These are phyloP conservation scores for Volvox carteri DNA, from an alignment of 163 green algal genomes.

Conservation along the genomic window DNA sequence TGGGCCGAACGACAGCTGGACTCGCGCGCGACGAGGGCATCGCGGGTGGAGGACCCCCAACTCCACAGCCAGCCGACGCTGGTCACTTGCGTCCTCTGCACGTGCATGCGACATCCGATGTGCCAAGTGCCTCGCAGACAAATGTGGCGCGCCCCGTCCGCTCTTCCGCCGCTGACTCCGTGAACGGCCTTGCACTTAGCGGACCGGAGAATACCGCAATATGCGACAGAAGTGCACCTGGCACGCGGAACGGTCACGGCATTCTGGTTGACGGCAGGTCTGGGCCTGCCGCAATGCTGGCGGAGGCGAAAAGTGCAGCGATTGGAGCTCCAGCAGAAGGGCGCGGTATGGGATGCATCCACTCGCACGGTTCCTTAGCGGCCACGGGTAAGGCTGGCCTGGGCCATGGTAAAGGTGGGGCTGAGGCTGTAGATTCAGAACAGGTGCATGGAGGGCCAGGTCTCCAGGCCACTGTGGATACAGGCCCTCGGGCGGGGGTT, in stretches of 20 bases:
- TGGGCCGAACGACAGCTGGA: neutral
- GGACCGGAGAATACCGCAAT: neutral
- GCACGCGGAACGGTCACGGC: neutral
- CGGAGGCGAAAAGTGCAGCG: neutral
- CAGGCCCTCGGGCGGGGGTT: neutral
- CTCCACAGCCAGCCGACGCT: slow-evolving; percentile 40
- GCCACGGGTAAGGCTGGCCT: neutral
- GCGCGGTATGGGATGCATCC: neutral
- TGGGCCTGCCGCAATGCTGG: neutral
- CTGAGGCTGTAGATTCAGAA: neutral
- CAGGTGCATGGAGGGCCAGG: neutral
- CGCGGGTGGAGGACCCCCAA: slow-evolving; percentile 22
- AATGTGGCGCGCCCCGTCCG: neutral
- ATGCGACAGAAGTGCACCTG: neutral
- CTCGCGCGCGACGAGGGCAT: neutral
- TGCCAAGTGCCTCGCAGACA: neutral
- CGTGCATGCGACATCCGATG: neutral
- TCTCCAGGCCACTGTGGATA: neutral
- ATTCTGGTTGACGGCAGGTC: neutral
- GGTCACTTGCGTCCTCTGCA: slow-evolving; percentile 14
- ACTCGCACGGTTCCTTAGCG: neutral
- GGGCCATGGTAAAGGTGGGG: neutral
- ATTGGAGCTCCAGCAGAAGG: neutral
- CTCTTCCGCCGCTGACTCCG: neutral
- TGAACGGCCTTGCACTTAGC: neutral